These are phyloP conservation scores for Boletus vinaceobasis DNA, from an alignment of 768 basidiomycete genomes.

Conservation along the genomic window DNA sequence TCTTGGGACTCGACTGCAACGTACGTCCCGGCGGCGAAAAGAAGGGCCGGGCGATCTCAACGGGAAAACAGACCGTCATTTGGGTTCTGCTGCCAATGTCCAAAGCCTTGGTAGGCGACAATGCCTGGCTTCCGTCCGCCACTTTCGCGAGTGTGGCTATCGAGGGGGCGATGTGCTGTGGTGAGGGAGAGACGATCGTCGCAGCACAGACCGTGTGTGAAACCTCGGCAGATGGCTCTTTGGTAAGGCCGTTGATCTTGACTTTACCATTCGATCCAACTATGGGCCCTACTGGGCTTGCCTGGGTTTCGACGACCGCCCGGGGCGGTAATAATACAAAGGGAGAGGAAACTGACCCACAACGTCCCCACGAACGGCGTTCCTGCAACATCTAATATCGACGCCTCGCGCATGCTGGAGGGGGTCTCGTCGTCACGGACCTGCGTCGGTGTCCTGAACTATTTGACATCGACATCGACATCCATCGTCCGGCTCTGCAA, in stretches of 20 bases:
- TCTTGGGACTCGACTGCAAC: not conserved
- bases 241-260: not conserved
- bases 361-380: not conserved
- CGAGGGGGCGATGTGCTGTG: not conserved
- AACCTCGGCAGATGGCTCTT: not conserved
- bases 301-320: not conserved
- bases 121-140: not conserved
- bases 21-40: not conserved
- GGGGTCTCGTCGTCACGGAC: not conserved
- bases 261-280: not conserved
- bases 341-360: not conserved
- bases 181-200: conserved; percentile 1
- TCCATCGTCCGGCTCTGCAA: conserved; percentile 3
- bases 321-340: not conserved
- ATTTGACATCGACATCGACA: not conserved
- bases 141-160: not conserved
- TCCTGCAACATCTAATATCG: not conserved
- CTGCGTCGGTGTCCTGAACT: not conserved
- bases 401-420: not conserved
- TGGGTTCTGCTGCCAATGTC: not conserved
- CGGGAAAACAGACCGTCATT: not conserved
- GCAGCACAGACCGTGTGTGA: not conserved
- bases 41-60: not conserved
- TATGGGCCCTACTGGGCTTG: not conserved
- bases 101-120: not conserved